phyloP scores from a whole-genome alignment of 768 basidiomycete species.

The Termitomyces sp. region DNA sequence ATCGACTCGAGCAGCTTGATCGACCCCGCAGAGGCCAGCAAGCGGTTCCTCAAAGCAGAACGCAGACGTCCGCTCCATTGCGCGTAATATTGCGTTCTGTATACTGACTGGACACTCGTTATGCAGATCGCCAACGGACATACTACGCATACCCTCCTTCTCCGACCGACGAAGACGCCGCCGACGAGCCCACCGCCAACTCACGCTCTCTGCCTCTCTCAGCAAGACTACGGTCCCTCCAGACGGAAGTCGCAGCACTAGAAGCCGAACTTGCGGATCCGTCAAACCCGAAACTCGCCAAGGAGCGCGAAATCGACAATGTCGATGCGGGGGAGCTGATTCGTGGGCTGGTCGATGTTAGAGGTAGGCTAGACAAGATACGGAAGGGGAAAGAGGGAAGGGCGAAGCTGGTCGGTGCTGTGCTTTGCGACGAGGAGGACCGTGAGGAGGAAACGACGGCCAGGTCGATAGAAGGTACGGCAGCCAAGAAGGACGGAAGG shows the following conservation, averaged over 20 bases:
- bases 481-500: slow-evolving; percentile 13
- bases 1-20: slow-evolving; percentile 64
- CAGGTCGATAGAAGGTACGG: slow-evolving; percentile 5
- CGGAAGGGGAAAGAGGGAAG: slow-evolving; percentile 60
- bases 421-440: slow-evolving; percentile 33
- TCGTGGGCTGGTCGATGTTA: slow-evolving; percentile 70
- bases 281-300: slow-evolving; percentile 59
- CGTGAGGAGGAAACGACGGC: slow-evolving; percentile 12
- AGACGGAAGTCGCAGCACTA: slow-evolving; percentile 72
- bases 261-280: slow-evolving; percentile 82
- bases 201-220: slow-evolving; percentile 41
- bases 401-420: slow-evolving; percentile 53
- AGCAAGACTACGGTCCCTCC: slow-evolving; percentile 57
- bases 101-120: neutral
- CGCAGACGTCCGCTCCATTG: slow-evolving; percentile 41
- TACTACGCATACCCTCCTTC: slow-evolving; percentile 71
- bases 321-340: slow-evolving; percentile 74
- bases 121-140: slow-evolving; percentile 43
- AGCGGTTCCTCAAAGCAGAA: slow-evolving; percentile 69
- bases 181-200: slow-evolving; percentile 25
- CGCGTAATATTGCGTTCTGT: neutral
- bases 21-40: slow-evolving; percentile 60
- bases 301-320: slow-evolving; percentile 52
- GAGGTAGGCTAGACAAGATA: slow-evolving; percentile 63
- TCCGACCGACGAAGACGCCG: slow-evolving; percentile 42